phyloP scores from a whole-genome alignment of 768 basidiomycete species.

The Boletus insuetus region DNA sequence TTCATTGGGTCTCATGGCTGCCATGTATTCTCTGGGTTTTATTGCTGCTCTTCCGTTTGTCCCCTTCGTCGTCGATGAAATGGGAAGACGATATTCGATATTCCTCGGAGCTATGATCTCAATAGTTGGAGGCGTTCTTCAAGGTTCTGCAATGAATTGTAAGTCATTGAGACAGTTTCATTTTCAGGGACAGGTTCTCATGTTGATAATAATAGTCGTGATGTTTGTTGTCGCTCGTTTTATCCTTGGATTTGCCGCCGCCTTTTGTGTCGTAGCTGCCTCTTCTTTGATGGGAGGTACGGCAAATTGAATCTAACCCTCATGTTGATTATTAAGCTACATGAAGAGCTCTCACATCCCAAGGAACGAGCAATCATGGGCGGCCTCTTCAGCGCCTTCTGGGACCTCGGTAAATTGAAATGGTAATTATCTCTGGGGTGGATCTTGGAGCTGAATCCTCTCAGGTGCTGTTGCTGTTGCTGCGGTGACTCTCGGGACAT shows the following conservation, averaged over 20 bases:
- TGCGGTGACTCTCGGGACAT: constrained; percentile 59
- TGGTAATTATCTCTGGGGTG: not conserved
- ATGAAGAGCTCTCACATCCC: constrained; percentile 21
- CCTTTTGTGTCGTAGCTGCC: constrained; percentile 1
- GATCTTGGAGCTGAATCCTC: not conserved
- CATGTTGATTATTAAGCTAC: not conserved
- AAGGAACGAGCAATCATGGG: constrained; percentile 18
- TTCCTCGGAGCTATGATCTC: constrained; percentile 5
- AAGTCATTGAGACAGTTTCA: not conserved
- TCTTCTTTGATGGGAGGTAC: constrained; percentile 22
- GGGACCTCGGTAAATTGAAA: constrained; percentile 7
- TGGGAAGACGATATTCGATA: constrained; percentile 12
- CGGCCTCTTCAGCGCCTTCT: constrained; percentile 7
- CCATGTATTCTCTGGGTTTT: constrained; percentile 58
- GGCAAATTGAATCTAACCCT: not conserved
- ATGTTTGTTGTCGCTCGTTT: constrained; percentile 1
- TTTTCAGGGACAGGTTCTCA: not conserved
- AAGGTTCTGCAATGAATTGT: constrained; percentile 12
- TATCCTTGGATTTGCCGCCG: constrained; percentile 1
- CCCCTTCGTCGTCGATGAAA: not conserved
- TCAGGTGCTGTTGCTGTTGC: constrained; percentile 38
- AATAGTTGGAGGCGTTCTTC: constrained; percentile 5
- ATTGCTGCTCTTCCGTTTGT: constrained; percentile 47
- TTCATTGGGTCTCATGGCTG: constrained; percentile 54
- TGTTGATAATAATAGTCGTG: not conserved